Evolutionary conservation across 106 monocot species (phyloP), one percentile per base, ranked within the genome.

Genomic region (Phalaenopsis equestris): DNA sequence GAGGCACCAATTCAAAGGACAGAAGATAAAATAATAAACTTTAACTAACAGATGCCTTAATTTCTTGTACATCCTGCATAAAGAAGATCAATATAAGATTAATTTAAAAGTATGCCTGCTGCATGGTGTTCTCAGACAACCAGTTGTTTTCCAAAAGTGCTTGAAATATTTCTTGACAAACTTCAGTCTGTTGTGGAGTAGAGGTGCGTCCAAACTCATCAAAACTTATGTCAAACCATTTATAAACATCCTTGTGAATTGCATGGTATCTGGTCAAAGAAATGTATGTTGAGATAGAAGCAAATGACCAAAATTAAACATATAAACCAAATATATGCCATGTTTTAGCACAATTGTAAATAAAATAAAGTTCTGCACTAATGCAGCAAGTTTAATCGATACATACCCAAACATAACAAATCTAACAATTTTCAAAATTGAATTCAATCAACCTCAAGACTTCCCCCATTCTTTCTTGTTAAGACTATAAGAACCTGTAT

Each of bases 121-220:
- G 91, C 90, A 96, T 96, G 3, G 87, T 93, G 81, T 92, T 90
- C 75, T 96, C 96, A 55, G 90, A 80, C 17, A 96, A 88, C 96
- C 93, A 96, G 17, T 87, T 83, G 55, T 89, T 92, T 19, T 96
- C 93, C 84, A 91, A 72, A 61, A 96, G 83, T 67, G 87, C 90
- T 14, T 89, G 85, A 42, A 96, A 96, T 78, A 96, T 96, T 23
- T 85, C 84, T 88, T 96, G 96, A 87, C 96, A 93, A 80, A 91
- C 83, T 83, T 93, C 90, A 56, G 96, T 96, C 78, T 96, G 96
- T 48, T 93, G 85, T 8, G 93, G 91, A 58, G 83, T 78, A 21
- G 96, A 96, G 21, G 96, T 96, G 56, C 96, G 90, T 19, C 96
- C 96, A 90, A 96, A 96, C 52, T 93, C 73, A 83, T 96, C 96